Conservation (phyloP, 306 rosid species). For the Cicer chorassanicum region DNA sequence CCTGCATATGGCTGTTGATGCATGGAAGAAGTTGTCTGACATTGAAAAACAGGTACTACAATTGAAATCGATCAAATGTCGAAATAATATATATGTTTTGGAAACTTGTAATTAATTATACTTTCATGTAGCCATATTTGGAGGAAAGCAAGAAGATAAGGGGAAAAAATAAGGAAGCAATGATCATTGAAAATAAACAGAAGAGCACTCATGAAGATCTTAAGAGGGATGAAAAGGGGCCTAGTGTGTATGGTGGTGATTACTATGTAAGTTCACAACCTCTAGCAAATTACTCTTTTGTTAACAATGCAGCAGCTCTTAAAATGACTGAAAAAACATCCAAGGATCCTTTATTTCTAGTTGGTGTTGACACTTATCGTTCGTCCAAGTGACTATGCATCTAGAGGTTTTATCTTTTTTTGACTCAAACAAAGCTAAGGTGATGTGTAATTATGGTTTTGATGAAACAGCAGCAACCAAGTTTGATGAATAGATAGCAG, state of each 20-base stretch:
- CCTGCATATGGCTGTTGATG: constrained; percentile 40
- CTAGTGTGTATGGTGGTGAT: constrained; percentile 14
- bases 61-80: not conserved
- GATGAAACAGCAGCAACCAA: constrained; percentile 31
- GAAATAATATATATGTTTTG: not conserved
- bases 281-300: constrained; percentile 24
- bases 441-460: constrained; percentile 33
- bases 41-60: constrained; percentile 48
- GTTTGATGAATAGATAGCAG: constrained; percentile 23
- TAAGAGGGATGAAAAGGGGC: constrained; percentile 17
- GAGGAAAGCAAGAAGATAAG: constrained; percentile 50
- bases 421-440: constrained; percentile 38
- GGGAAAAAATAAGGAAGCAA: constrained; percentile 40
- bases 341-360: constrained; percentile 12
- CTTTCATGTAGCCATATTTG: constrained; percentile 47
- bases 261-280: constrained; percentile 45
- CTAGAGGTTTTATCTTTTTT: not conserved
- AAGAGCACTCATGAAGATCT: constrained; percentile 1
- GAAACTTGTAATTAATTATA: not conserved
- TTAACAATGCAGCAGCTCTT: constrained; percentile 18
- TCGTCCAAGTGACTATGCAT: constrained; percentile 33
- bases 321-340: constrained; percentile 38
- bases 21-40: constrained; percentile 51
- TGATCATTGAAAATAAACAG: constrained; percentile 14
- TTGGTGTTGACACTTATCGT: constrained; percentile 33